phyloP scores from a whole-genome alignment of 176 grass and related monocot species.

The Raddia guianensis region DNA sequence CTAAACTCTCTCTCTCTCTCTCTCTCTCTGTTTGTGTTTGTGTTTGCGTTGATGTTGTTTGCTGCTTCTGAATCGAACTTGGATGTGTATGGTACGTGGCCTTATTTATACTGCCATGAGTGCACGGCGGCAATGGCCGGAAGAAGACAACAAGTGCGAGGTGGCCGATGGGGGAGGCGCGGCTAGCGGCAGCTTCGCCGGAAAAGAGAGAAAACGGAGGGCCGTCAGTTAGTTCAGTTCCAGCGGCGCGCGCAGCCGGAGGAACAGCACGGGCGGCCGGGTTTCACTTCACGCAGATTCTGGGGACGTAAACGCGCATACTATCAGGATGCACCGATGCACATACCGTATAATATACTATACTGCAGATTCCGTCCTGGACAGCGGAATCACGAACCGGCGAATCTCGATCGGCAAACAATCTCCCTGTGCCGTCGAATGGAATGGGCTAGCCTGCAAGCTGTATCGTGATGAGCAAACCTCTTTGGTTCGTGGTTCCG shows the following conservation, averaged over 20 bases:
- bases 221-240: not conserved
- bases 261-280: no score
- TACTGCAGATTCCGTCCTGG: not conserved
- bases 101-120: slow-evolving; percentile 9
- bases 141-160: not conserved
- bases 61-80: not conserved
- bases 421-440: no score
- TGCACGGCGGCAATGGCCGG: not conserved
- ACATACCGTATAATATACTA: no score
- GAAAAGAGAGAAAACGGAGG: not conserved
- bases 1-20: not conserved
- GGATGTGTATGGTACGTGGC: not conserved
- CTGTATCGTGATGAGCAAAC: no score
- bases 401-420: no score
- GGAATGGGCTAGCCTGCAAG: no score
- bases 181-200: slow-evolving; percentile 5
- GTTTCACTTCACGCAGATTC: no score
- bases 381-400: not conserved
- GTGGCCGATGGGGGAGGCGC: slow-evolving; percentile 23
- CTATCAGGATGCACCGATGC: no score
- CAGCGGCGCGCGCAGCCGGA: not conserved
- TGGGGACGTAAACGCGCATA: no score
- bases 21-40: not conserved
- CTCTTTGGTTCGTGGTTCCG: no score
- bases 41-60: not conserved